Evolutionary conservation across 768 basidiomycete species (phyloP).

Genomic region (Chalciporus chontae): DNA sequence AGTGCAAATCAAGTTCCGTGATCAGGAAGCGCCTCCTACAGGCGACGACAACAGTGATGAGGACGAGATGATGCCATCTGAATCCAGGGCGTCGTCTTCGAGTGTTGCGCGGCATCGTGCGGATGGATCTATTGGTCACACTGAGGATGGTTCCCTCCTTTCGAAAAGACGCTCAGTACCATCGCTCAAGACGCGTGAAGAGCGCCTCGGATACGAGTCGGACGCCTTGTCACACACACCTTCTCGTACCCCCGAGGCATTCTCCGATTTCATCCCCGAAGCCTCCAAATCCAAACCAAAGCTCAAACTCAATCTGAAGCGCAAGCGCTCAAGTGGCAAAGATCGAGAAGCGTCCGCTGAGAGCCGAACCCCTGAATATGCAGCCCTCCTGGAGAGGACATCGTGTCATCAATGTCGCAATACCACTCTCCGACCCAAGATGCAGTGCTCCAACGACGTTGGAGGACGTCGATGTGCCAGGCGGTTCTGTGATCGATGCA

Average conservation of each 20-base stretch:
- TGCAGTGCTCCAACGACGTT: constrained; percentile 30
- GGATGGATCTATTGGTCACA: neutral
- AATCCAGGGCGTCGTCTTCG: neutral
- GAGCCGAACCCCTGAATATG: neutral
- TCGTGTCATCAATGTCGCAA: constrained; percentile 39
- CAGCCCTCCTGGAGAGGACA: constrained; percentile 4
- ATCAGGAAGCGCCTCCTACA: constrained; percentile 3
- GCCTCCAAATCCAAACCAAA: constrained; percentile 1
- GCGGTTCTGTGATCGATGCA: constrained; percentile 35
- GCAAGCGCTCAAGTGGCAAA: neutral
- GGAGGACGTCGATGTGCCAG: constrained; percentile 26
- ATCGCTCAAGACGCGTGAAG: constrained; percentile 17
- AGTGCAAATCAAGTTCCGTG: constrained; percentile 32
- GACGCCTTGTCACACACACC: constrained; percentile 5
- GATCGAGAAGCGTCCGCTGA: neutral
- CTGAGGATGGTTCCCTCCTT: neutral
- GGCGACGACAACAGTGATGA: neutral
- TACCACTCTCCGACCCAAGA: constrained; percentile 28
- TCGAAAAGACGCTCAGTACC: constrained; percentile 8
- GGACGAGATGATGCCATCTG: neutral
- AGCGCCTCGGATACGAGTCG: constrained; percentile 1
- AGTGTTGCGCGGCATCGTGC: neutral
- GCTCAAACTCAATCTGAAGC: constrained; percentile 3
- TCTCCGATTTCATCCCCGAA: constrained; percentile 12
- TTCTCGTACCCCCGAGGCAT: neutral